These are phyloP conservation scores for Citrus inodora DNA, from an alignment of 345 rosid species.

Conservation along the genomic window DNA sequence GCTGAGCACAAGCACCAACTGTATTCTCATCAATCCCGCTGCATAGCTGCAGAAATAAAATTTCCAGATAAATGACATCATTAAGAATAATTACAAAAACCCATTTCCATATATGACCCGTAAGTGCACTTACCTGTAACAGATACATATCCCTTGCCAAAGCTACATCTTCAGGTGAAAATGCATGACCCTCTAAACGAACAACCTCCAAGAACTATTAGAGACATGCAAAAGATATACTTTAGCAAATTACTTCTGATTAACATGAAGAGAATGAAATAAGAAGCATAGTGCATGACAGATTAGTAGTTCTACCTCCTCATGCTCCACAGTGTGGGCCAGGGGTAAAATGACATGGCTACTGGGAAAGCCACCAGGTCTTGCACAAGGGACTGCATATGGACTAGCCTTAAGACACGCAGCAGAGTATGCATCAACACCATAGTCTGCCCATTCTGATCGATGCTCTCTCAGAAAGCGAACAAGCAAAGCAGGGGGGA, in stretches of 20 bases:
- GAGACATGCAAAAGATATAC: neutral
- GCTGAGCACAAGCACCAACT: conserved; percentile 91
- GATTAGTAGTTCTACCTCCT: conserved; percentile 55
- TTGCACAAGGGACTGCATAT: conserved; percentile 77
- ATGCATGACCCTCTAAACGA: conserved; percentile 84
- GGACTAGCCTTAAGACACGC: conserved; percentile 81
- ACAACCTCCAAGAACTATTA: conserved; percentile 87
- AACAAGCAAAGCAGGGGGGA: conserved; percentile 84
- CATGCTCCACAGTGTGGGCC: conserved; percentile 89
- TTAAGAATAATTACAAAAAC: conserved; percentile 3
- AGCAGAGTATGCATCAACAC: conserved; percentile 83
- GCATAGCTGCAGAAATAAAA: conserved; percentile 52
- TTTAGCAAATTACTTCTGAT: neutral
- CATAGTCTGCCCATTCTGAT: conserved; percentile 97
- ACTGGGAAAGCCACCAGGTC: conserved; percentile 89
- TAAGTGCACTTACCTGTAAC: conserved; percentile 58
- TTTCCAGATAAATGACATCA: conserved; percentile 2
- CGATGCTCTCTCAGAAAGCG: conserved; percentile 97
- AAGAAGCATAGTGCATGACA: neutral
- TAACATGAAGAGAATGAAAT: neutral
- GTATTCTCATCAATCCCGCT: conserved; percentile 89
- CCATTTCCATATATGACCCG: neutral
- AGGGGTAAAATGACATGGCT: conserved; percentile 90
- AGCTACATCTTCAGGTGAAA: conserved; percentile 86
- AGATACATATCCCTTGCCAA: conserved; percentile 87